Percentiles rank a stretch among this genome's conserved stretches.
phyloP scores from a whole-genome alignment of 1,284 basidiomycete genomes.

The Sphaerobolus stellatus region DNA sequence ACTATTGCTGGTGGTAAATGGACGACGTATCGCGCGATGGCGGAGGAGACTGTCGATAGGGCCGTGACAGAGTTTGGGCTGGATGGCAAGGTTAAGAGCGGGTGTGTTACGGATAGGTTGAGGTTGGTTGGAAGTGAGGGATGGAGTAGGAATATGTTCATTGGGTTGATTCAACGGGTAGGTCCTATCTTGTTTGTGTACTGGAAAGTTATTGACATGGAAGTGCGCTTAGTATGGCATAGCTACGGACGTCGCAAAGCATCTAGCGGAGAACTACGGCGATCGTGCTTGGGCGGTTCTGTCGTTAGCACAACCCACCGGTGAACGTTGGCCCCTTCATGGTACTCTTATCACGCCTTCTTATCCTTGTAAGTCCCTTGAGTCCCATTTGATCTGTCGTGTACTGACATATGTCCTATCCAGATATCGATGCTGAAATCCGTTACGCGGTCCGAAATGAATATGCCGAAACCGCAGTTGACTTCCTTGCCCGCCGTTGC shows the following conservation, averaged over 20 bases:
- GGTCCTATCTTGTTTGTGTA: conserved; percentile 22
- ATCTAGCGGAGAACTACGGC: conserved; percentile 92
- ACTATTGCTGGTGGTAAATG: conserved; percentile 98
- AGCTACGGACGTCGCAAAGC: conserved; percentile 90
- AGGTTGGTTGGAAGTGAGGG: conserved; percentile 91
- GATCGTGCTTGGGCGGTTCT: conserved; percentile 96
- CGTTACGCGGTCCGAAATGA: conserved; percentile 89
- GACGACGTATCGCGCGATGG: conserved; percentile 98
- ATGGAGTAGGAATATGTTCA: conserved; percentile 97
- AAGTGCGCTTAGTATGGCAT: conserved; percentile 65
- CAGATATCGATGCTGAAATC: conserved; percentile 91
- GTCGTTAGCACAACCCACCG: conserved; percentile 77
- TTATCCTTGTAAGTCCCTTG: conserved; percentile 68
- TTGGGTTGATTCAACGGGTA: conserved; percentile 89
- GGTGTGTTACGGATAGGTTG: conserved; percentile 80
- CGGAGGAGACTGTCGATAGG: conserved; percentile 90
- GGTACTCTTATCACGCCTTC: conserved; percentile 73
- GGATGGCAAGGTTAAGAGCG: conserved; percentile 52
- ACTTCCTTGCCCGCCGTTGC: conserved; percentile 90
- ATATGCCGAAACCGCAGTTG: conserved; percentile 87
- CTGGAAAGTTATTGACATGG: conserved; percentile 12
- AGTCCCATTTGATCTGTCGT: background rate
- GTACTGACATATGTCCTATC: background rate
- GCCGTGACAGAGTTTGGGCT: conserved; percentile 81
- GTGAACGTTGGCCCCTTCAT: conserved; percentile 81